Evolutionary conservation across 164 flowering plant genomes (phyloP).

Genomic region (Sedum album): DNA sequence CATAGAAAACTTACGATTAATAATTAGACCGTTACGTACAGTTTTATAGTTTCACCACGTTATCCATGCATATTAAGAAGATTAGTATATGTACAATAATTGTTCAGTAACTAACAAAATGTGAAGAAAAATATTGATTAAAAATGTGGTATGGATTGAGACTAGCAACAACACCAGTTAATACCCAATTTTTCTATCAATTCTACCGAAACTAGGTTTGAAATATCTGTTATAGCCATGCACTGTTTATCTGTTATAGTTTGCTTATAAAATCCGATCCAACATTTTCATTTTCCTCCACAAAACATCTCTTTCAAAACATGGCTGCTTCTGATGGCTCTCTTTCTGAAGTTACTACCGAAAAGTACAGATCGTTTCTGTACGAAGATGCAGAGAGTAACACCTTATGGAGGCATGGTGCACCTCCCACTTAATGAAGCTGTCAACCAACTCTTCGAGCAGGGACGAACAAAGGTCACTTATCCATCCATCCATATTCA

Average conservation of each 20-base stretch:
- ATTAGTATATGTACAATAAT: too few species aligned
- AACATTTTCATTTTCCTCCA: background rate
- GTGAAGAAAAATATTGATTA: too few species aligned
- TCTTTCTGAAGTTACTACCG: slow-evolving; percentile 14
- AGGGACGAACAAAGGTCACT: slow-evolving; percentile 61
- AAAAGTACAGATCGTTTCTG: slow-evolving; percentile 54
- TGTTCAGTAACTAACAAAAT: too few species aligned
- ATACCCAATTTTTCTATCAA: too few species aligned
- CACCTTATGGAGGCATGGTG: slow-evolving; percentile 74
- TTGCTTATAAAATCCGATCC: background rate
- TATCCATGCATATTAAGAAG: too few species aligned
- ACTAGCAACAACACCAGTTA: background rate
- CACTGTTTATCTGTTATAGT: background rate
- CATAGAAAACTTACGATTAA: too few species aligned
- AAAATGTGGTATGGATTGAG: too few species aligned
- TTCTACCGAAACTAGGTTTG: background rate
- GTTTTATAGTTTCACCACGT: too few species aligned
- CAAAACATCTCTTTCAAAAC: background rate
- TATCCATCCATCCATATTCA: background rate
- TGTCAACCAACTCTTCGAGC: slow-evolving; percentile 65
- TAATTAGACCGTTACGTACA: too few species aligned
- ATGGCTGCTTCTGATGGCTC: background rate
- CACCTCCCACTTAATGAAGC: slow-evolving; percentile 55
- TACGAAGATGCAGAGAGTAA: slow-evolving; percentile 34
- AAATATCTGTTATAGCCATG: background rate